Base-by-base conservation (phyloP, 345 rosid species). In the Fremontodendron californicum region DNA sequence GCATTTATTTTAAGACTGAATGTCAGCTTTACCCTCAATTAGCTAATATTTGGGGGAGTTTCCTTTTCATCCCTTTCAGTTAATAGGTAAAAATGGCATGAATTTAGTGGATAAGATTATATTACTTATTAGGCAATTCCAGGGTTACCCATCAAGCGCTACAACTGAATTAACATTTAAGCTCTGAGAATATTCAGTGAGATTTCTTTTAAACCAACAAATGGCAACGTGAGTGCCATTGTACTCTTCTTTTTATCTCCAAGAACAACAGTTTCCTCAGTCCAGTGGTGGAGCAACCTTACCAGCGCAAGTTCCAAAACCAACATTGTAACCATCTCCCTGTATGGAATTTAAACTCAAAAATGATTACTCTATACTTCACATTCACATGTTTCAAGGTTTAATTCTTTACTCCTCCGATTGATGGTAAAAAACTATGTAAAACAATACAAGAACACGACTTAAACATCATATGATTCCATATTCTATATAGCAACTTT, bases 311-410 rank as follows among this genome's bases (percentile, higher is more conserved):
- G 88, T 88, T 45, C 99, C 99, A 57, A 96, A 96, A 46, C 98
- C 99, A 61, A 92, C 88, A 65, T 75, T 91, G 85, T 93, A 96
- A 46, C 97, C 95, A 77, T 88, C 86, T 79, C 98, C 98, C 99
- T 92, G 90, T 80, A 88, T 75, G 16, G 45, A n/a, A 60, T 65
- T 81, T n/a, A 29, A 73, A 79, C n/a, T 39, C 21, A 62, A 55
- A 48, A 45, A 19, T 71, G 7, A 58, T 33, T 51, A 21, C 39
- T 33, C 16, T 40, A 7, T 15, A 29, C 43, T 19, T 55, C 31
- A 31, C 21, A 35, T 4, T n/a, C n/a, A n/a, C 23, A 45, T 3
- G 52, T 49, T 48, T 33, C 19, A 58, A 52, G 58, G 45, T 39
- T 7, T 35, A 57, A 57, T 51, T 37, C 29, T 11, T 5, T 11